Evolutionary conservation across 2,329 filamentous ascomycete species (phyloP), one percentile per base, ranked within the genome.

Genomic region (Fusarium buxicola): DNA sequence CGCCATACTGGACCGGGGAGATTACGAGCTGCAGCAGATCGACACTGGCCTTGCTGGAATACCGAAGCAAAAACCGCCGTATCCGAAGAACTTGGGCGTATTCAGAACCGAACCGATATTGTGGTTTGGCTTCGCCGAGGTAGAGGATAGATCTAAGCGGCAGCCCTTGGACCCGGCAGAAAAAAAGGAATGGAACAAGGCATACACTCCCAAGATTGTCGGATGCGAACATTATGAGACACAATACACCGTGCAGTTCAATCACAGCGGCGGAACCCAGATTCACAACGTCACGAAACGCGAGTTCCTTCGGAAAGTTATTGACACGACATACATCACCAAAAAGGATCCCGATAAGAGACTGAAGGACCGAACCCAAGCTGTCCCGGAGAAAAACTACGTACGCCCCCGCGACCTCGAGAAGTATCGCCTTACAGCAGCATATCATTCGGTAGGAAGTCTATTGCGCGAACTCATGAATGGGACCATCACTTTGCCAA

Each of bases 141-240:
- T 71, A 6, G 44, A 71, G 5, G 53, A 71, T 30, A 47, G 41
- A 32, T 32, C 30, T 7, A 54, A 67, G 25, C 28, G 43, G 5
- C 69, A 71, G 32, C 64, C 69, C 1, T 16, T 11, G 1, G 55
- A 60, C 7, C 46, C 54, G 4, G 18, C 6, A 3, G 41, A 27
- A 28, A 44, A 60, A 5, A 44, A 60, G 5, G 62, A 58, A 3
- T 71, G 68, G 68, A 35, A 58, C 31, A 46, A 58, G n/a, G 65
- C 66, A 5, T 71, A 71, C 25, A 71, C 66, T 5, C 68, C 69
- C 3, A 68, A n/a, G 13, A 71, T 71, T 7, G 63, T 71, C 39
- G 69, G 64, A 7, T 71, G 69, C 34, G 68, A 68, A 25, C 67
- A 71, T 31, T 63, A 66, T 11, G 41, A 69, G 38, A 67, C 65